Percentiles rank a stretch among this genome's conserved stretches.
Conservation (phyloP, 495 filamentous ascomycete genomes). For the Bacidia gigantensis region DNA sequence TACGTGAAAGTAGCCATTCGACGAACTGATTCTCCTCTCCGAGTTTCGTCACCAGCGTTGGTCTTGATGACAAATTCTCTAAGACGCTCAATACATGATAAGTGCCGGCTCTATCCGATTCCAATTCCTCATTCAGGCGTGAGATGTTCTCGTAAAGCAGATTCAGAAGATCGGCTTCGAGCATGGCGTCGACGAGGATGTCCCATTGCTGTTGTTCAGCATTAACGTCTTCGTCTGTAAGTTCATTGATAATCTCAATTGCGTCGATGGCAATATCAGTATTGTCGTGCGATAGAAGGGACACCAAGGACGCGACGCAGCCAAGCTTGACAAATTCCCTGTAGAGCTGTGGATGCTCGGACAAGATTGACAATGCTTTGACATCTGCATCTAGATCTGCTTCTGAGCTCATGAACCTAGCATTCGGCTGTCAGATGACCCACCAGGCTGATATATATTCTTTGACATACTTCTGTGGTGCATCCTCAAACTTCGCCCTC, state of each 20-base stretch:
- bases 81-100: constrained; percentile 77
- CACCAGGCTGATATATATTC: constrained; percentile 1
- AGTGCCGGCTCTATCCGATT: constrained; percentile 68
- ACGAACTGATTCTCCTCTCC: constrained; percentile 52
- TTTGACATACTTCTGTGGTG: constrained; percentile 66
- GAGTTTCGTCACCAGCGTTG: constrained; percentile 44
- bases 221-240: constrained; percentile 88
- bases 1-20: constrained; percentile 61
- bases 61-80: constrained; percentile 72
- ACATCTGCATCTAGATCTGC: constrained; percentile 86
- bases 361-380: constrained; percentile 74
- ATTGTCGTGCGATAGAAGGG: constrained; percentile 85
- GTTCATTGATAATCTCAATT: constrained; percentile 79
- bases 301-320: constrained; percentile 59
- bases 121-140: constrained; percentile 67
- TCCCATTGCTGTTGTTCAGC: constrained; percentile 78
- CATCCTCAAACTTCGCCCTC: constrained; percentile 70
- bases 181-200: constrained; percentile 61
- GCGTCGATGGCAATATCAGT: constrained; percentile 91
- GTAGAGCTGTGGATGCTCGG: constrained; percentile 78
- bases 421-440: constrained; percentile 9
- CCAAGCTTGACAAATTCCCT: constrained; percentile 70
- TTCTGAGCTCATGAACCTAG: constrained; percentile 66
- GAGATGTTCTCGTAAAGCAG: constrained; percentile 71
- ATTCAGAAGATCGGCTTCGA: constrained; percentile 69